Conservation (phyloP, 1,284 basidiomycete species). For the Ustilago trichophora region DNA sequence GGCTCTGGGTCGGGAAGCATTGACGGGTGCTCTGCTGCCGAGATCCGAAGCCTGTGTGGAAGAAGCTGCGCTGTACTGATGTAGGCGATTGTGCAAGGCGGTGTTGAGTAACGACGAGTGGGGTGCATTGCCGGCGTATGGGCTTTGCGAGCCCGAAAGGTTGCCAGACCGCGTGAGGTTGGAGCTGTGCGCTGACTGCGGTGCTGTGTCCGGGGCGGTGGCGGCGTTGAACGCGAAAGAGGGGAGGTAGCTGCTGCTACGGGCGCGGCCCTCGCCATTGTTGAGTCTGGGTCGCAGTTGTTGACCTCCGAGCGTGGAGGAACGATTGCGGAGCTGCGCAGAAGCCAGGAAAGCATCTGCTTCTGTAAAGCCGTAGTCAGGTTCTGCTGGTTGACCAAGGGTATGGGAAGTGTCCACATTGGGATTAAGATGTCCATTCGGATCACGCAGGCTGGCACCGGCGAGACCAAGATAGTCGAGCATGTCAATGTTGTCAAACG, state of each 20-base stretch:
- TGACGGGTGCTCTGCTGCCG: background rate
- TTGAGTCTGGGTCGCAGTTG: slow-evolving; percentile 30
- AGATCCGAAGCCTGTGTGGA: slow-evolving; percentile 4
- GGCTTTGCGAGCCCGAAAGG: slow-evolving; percentile 28
- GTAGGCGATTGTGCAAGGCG: slow-evolving; percentile 34
- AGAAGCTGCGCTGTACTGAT: slow-evolving; percentile 18
- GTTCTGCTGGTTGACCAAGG: background rate
- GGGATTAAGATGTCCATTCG: background rate
- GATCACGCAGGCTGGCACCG: slow-evolving; percentile 5
- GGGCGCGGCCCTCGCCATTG: slow-evolving; percentile 29
- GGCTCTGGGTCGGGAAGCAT: slow-evolving; percentile 26
- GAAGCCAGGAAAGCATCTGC: slow-evolving; percentile 19
- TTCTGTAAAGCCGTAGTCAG: slow-evolving; percentile 9
- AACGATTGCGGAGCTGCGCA: slow-evolving; percentile 26
- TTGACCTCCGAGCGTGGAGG: slow-evolving; percentile 32
- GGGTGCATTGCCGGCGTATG: slow-evolving; percentile 19
- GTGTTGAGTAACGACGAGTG: slow-evolving; percentile 39
- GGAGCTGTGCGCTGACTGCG: slow-evolving; percentile 8
- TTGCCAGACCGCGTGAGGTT: slow-evolving; percentile 8
- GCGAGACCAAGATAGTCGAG: slow-evolving; percentile 59
- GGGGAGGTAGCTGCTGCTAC: slow-evolving; percentile 45
- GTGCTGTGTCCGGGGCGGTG: background rate
- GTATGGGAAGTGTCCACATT: background rate
- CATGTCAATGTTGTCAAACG: slow-evolving; percentile 40
- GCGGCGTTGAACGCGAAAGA: slow-evolving; percentile 23